Base-by-base conservation (phyloP, 257 asterid species). In the Przewalskia tangutica region DNA sequence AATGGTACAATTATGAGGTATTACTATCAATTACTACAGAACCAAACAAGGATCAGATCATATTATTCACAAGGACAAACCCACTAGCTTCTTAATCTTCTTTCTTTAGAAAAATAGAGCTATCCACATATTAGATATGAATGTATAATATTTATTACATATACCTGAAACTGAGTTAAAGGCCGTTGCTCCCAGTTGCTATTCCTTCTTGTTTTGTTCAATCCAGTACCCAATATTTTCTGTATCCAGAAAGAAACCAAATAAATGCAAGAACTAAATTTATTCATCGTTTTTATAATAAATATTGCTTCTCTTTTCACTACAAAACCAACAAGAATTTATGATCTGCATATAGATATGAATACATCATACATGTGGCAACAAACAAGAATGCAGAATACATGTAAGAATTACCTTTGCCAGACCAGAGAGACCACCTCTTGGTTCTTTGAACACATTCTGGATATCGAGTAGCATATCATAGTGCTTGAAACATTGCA, bases 101-200 rank as follows among this genome's bases (percentile, higher is more conserved):
- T 23, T 75, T 50, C 46, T 23, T 50, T 50, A 50, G 46, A 13
- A 48, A 66, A 50, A 75, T 50, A 73, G 62, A 73, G 79, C 79
- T 48, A 23, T 6, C 36, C 56, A 23, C 80, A 50, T 66, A 75
- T 2, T 7, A 75, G 55, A 27, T 65, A 48, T 46, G 36, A 46
- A 48, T 23, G 62, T 50, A 20, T 81, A 36, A 12, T 60, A 23
- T 48, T 44, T 68, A 68, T 23, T 18, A 68, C 53, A 42, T 84
- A 59, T 54, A 90, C 99, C 98, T 95, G 98, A 85, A 90, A 83
- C 71, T 82, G 90, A 85, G 89, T 94, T 70, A 96, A 82, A 64
- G 99, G 98, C 18, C 99, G 90, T 81, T 89, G 91, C 93, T 96
- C 99, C 99, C 98, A 96, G 81, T 94, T 89, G 94, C 98, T 94